Evolutionary conservation across 1,139 yeast species (phyloP).

Genomic region (Kurtzmaniella quercitrusa): DNA sequence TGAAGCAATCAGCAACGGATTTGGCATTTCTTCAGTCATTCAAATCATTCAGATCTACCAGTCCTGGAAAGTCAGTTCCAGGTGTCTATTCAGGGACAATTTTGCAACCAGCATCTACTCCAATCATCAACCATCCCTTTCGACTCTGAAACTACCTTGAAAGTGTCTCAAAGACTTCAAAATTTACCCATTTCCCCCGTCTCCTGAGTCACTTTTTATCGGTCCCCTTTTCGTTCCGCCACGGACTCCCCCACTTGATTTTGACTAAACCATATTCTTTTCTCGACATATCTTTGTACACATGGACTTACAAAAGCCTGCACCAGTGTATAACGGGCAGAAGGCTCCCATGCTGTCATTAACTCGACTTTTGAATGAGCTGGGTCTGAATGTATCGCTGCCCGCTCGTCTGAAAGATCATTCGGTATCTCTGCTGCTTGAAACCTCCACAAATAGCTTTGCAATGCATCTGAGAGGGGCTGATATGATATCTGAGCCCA

Average conservation of each 20-base stretch:
- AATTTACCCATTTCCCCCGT: not conserved
- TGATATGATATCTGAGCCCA: not conserved
- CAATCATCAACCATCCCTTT: not conserved
- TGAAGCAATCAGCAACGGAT: not conserved
- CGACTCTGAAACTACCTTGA: not conserved
- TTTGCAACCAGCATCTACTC: not conserved
- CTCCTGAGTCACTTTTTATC: not conserved
- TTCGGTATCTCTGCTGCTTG: conserved; percentile 11
- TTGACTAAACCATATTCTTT: conserved; percentile 5
- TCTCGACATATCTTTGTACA: conserved; percentile 2
- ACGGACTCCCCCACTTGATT: not conserved
- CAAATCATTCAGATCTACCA: not conserved
- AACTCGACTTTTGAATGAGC: conserved; percentile 40
- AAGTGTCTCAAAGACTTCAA: not conserved
- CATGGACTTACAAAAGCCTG: conserved; percentile 11
- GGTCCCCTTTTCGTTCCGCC: not conserved
- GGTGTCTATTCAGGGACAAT: not conserved
- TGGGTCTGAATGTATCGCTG: conserved; percentile 23
- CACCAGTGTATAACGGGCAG: conserved; percentile 11
- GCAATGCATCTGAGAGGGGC: conserved; percentile 3
- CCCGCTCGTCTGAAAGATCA: conserved; percentile 24
- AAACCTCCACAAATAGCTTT: conserved; percentile 2
- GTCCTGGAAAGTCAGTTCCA: not conserved
- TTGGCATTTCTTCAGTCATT: not conserved
- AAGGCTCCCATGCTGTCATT: conserved; percentile 32